Base-by-base conservation (phyloP, 108 stramenopile genomes). In the Nitzschia sp. region DNA sequence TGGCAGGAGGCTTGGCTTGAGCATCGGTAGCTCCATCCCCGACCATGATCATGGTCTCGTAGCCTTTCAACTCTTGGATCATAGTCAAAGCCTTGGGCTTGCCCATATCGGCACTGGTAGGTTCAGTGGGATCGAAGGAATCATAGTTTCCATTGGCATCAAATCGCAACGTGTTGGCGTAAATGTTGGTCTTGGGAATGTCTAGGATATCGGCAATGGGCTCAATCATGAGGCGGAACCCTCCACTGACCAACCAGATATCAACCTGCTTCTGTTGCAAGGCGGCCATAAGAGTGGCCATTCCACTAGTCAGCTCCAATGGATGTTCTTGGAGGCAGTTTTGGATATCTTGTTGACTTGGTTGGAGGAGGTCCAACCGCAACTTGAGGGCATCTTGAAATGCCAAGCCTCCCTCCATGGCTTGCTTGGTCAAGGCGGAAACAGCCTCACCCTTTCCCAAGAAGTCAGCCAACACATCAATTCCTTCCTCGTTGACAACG, bases 11-110 rank as follows among this genome's bases (percentile, higher is more conserved):
- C 51, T 92, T 92, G 39, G 98, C 98, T 86, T 99, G 95, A 67
- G 96, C 89, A 86, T 99, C 98, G 7, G 98, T 99, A 8, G 95
- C 97, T 15, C 98, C 98, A 82, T 99, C 98, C 2, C 98, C 98
- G 7, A 99, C 84, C 96, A 99, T 97, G 34, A 98, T 81, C 67
- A 98, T 85, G 3, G 74, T 82, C 6, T 82, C 53, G 77, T 92
- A 93, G 15, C 83, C 83, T 43, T 68, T 56, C 17, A 60, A 57
- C 12, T 77, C 72, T 57, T 88, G 85, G 26, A 97, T 90, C 22
- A 17, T 40, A 41, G 57, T 20, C 50, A 98, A 55, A 20, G 96
- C 96, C 69, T 82, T 88, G 29, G 96, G 91, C 72, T 99, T 99
- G 26, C 98, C 98, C 65, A 95, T 90, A 59, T 97, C 96, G 20